Evolutionary conservation across 352 stramenopile genomes (phyloP).

Genomic region (Pythium vanterpoolii): DNA sequence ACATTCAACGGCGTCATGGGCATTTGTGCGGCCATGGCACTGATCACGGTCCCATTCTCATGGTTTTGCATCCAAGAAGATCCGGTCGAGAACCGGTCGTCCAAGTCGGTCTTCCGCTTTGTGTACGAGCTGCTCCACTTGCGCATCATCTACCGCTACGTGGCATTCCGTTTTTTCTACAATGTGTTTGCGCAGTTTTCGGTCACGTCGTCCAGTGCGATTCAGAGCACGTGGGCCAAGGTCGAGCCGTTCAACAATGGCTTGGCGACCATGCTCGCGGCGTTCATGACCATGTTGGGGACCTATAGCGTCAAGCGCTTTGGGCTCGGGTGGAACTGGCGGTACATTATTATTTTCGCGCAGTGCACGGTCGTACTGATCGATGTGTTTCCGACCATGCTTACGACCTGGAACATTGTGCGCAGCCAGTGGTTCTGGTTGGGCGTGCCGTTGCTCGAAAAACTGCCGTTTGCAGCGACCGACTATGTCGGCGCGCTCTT

Average conservation of each 20-base stretch:
- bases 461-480: slow-evolving; percentile 40
- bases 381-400: slow-evolving; percentile 44
- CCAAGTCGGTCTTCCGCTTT: slow-evolving; percentile 19
- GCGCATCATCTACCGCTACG: slow-evolving; percentile 30
- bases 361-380: slow-evolving; percentile 42
- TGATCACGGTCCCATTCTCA: slow-evolving; percentile 32
- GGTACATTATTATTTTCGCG: slow-evolving; percentile 30
- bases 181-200: slow-evolving; percentile 38
- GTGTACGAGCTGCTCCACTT: slow-evolving; percentile 56
- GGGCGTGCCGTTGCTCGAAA: slow-evolving; percentile 49
- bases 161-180: slow-evolving; percentile 28
- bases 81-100: slow-evolving; percentile 17
- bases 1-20: slow-evolving; percentile 49
- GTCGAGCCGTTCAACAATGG: slow-evolving; percentile 57
- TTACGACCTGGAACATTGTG: slow-evolving; percentile 66
- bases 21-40: slow-evolving; percentile 30
- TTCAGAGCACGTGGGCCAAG: slow-evolving; percentile 49
- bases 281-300: slow-evolving; percentile 33
- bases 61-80: slow-evolving; percentile 57
- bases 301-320: slow-evolving; percentile 37
- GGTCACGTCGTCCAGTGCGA: slow-evolving; percentile 40
- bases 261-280: slow-evolving; percentile 42
- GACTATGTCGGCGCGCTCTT: slow-evolving; percentile 46
- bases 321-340: slow-evolving; percentile 59
- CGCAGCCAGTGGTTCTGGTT: slow-evolving; percentile 69